These are phyloP conservation scores for Fusarium albidum DNA, from an alignment of 2,329 filamentous ascomycete species.

Conservation along the genomic window DNA sequence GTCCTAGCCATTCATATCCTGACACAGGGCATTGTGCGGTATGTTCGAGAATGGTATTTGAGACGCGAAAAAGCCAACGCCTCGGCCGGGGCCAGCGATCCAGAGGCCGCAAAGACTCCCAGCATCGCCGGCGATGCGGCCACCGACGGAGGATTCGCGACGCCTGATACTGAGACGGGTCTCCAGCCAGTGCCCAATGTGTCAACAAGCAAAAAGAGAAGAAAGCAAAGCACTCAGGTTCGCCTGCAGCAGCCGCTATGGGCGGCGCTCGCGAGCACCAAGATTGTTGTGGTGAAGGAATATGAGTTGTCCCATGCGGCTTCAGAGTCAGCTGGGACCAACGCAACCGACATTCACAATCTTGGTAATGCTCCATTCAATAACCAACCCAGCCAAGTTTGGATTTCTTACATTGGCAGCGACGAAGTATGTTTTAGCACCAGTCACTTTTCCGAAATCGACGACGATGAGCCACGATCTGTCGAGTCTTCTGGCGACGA, in stretches of 20 bases:
- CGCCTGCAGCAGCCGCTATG: conserved; percentile 91
- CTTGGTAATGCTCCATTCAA: conserved; percentile 79
- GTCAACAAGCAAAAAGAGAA: conserved; percentile 77
- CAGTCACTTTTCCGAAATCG: conserved; percentile 65
- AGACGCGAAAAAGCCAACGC: conserved; percentile 65
- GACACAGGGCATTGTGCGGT: conserved; percentile 75
- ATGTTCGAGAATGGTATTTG: conserved; percentile 74
- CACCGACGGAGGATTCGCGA: conserved; percentile 54
- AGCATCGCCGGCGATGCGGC: conserved; percentile 44
- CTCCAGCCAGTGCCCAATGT: conserved; percentile 51
- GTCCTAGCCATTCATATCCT: conserved; percentile 78
- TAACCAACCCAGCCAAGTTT: conserved; percentile 75
- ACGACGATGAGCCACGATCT: conserved; percentile 43
- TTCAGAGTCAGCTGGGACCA: conserved; percentile 76
- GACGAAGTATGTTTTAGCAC: conserved; percentile 82
- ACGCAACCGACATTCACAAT: conserved; percentile 79
- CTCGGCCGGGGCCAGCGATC: conserved; percentile 61
- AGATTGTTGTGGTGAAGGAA: conserved; percentile 94
- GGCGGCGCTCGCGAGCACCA: conserved; percentile 94
- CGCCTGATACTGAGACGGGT: conserved; percentile 60
- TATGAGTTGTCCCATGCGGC: conserved; percentile 83
- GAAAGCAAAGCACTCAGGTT: conserved; percentile 91
- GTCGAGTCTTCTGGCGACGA: conserved; percentile 41
- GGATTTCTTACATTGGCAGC: conserved; percentile 81
- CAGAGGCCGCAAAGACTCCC: conserved; percentile 66